A percentile compares a stretch with the other conserved stretches of the same genome.
Conservation (phyloP, 2,329 filamentous ascomycete species). For the Magnaporthiopsis poae region DNA sequence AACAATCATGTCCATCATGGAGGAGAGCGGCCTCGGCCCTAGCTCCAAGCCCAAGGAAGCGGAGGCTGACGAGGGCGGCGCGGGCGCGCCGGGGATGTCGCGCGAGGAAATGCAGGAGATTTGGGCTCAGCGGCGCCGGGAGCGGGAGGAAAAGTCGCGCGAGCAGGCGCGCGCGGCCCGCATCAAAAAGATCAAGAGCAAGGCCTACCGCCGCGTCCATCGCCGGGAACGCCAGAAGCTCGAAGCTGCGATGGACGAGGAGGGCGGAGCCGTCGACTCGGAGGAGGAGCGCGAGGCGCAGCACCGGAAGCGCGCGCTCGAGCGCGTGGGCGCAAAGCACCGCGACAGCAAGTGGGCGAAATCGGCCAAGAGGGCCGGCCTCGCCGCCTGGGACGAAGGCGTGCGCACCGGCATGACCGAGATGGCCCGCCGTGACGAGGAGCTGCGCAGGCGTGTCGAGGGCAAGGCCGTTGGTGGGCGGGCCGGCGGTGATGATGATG, state of each 20-base stretch:
- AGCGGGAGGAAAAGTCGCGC: conserved; percentile 75
- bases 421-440: conserved; percentile 73
- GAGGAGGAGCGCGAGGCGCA: conserved; percentile 53
- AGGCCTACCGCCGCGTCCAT: conserved; percentile 84
- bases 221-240: conserved; percentile 60
- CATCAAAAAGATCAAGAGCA: conserved; percentile 98
- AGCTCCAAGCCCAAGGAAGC: conserved; percentile 30
- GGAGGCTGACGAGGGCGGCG: neutral
- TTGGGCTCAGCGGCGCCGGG: conserved; percentile 63
- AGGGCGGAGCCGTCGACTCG: conserved; percentile 52
- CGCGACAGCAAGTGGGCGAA: conserved; percentile 89
- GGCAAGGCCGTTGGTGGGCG: conserved; percentile 7
- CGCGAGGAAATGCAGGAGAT: conserved; percentile 62
- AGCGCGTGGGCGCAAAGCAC: conserved; percentile 76
- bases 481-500: conserved; percentile 8
- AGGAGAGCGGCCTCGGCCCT: conserved; percentile 68
- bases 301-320: conserved; percentile 69
- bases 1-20: conserved; percentile 78
- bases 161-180: conserved; percentile 82
- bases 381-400: conserved; percentile 80
- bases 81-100: conserved; percentile 46
- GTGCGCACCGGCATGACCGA: conserved; percentile 69
- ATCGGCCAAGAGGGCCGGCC: conserved; percentile 65
- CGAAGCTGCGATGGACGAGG: conserved; percentile 40
- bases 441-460: conserved; percentile 68